phyloP scores from a whole-genome alignment of 805 yeast species.

The Metschnikowia gelsemii region DNA sequence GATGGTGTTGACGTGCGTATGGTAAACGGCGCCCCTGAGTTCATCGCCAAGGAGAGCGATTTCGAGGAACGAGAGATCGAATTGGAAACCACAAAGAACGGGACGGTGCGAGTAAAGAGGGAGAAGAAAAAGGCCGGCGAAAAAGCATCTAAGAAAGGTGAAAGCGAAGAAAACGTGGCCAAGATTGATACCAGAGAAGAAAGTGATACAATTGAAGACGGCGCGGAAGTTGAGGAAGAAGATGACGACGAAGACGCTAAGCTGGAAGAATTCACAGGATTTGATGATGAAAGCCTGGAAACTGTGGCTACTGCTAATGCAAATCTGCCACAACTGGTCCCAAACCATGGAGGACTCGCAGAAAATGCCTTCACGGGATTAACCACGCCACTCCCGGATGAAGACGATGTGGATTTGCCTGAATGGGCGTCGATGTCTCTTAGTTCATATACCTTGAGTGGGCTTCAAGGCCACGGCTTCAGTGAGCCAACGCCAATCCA shows the following conservation, averaged over 20 bases:
- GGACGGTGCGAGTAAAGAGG: too few relatives aligned
- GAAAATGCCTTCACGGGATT: constrained; percentile 30
- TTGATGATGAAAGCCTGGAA: constrained; percentile 23
- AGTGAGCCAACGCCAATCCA: constrained; percentile 83
- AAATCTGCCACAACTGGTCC: constrained; percentile 6
- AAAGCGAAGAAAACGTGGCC: constrained; percentile 9
- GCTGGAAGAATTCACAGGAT: constrained; percentile 29
- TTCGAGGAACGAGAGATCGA: constrained; percentile 31
- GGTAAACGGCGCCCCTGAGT: constrained; percentile 65
- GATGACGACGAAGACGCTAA: constrained; percentile 25
- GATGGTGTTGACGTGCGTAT: constrained; percentile 87
- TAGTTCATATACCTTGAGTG: constrained; percentile 58
- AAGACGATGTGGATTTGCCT: constrained; percentile 49
- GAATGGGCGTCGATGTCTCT: constrained; percentile 54
- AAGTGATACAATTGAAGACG: constrained; percentile 21
- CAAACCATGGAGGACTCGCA: constrained; percentile 22
- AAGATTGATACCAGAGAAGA: neutral
- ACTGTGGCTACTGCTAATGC: neutral
- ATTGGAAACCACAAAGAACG: constrained; percentile 20
- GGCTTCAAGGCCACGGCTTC: constrained; percentile 59
- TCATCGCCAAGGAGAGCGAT: constrained; percentile 36
- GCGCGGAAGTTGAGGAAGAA: constrained; percentile 17
- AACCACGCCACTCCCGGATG: constrained; percentile 30
- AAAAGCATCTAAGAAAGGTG: constrained; percentile 14
- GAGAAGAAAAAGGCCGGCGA: constrained; percentile 20